Conservation (phyloP, 164 flowering plant species). For the Tetracentron sinense region DNA sequence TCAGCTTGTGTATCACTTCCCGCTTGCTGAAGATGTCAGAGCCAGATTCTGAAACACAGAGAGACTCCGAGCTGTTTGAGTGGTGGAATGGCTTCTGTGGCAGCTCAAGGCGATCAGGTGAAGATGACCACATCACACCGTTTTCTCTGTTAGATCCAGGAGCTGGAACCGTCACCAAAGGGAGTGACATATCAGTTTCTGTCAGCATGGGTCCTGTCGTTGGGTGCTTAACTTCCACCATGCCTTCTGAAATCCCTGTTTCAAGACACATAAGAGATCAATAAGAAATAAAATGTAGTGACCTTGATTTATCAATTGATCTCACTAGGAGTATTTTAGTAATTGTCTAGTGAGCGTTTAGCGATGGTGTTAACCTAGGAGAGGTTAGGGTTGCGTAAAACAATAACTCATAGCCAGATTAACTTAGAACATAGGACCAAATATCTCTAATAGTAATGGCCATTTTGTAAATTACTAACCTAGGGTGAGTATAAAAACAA, state of each 20-base stretch:
- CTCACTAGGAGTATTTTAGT: too few relatives aligned
- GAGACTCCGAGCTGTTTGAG: conserved; percentile 82
- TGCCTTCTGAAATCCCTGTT: conserved; percentile 33
- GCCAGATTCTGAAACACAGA: conserved; percentile 86
- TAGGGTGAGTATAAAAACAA: too few relatives aligned
- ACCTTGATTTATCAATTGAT: too few relatives aligned
- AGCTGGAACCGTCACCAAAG: conserved; percentile 59
- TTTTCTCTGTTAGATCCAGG: conserved; percentile 55
- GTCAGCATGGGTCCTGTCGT: conserved; percentile 36
- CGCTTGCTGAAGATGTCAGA: conserved; percentile 88
- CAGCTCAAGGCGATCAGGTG: conserved; percentile 79
- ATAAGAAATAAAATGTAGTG: too few relatives aligned
- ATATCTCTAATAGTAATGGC: too few relatives aligned
- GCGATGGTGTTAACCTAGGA: too few relatives aligned
- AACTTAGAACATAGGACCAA: too few relatives aligned
- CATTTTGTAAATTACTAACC: too few relatives aligned
- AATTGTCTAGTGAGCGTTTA: too few relatives aligned
- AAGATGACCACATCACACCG: conserved; percentile 63
- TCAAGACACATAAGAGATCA: conserved; percentile 5
- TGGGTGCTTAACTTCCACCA: conserved; percentile 38
- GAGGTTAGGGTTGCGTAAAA: too few relatives aligned
- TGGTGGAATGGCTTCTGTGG: conserved; percentile 77
- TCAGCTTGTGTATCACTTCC: conserved; percentile 80
- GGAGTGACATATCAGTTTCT: conserved; percentile 52
- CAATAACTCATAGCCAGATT: too few relatives aligned